phyloP scores from a whole-genome alignment of 305 asterid species.

The Rubia tinctorum region DNA sequence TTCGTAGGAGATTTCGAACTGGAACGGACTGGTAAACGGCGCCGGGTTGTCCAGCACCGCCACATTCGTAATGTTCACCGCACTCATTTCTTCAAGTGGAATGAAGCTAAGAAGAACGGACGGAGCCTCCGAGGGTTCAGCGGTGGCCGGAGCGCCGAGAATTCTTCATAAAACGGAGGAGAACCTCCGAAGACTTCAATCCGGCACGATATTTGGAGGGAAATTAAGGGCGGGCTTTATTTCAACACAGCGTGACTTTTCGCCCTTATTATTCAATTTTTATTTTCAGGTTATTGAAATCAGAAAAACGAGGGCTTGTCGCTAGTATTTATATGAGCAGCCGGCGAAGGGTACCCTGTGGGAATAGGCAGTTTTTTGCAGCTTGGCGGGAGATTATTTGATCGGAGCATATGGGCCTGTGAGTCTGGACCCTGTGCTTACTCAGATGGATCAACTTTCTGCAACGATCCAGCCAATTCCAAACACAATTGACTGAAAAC shows the following conservation, averaged over 20 bases:
- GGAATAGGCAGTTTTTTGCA: slow-evolving; percentile 41
- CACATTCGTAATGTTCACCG: slow-evolving; percentile 83
- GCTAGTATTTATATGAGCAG: slow-evolving; percentile 28
- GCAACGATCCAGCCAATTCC: too few relatives aligned
- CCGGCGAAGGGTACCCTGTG: slow-evolving; percentile 37
- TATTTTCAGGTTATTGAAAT: not conserved
- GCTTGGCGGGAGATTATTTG: slow-evolving; percentile 68
- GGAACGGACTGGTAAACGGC: slow-evolving; percentile 71
- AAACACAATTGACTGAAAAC: too few relatives aligned
- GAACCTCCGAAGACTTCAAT: slow-evolving; percentile 5
- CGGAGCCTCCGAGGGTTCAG: not conserved
- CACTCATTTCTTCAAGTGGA: slow-evolving; percentile 52
- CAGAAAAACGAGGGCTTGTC: not conserved
- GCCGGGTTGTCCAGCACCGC: slow-evolving; percentile 93
- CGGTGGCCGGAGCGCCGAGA: slow-evolving; percentile 12
- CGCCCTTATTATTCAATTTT: not conserved
- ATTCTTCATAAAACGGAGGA: slow-evolving; percentile 28
- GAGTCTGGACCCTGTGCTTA: not conserved
- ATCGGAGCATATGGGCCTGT: not conserved
- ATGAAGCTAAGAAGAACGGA: slow-evolving; percentile 5
- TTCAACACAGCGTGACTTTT: not conserved
- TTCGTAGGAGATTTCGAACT: slow-evolving; percentile 96
- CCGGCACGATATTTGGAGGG: not conserved
- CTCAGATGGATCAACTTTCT: not conserved
- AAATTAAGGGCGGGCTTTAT: not conserved